Conservation (phyloP, 352 stramenopile genomes). For the Pythium brassicae region DNA sequence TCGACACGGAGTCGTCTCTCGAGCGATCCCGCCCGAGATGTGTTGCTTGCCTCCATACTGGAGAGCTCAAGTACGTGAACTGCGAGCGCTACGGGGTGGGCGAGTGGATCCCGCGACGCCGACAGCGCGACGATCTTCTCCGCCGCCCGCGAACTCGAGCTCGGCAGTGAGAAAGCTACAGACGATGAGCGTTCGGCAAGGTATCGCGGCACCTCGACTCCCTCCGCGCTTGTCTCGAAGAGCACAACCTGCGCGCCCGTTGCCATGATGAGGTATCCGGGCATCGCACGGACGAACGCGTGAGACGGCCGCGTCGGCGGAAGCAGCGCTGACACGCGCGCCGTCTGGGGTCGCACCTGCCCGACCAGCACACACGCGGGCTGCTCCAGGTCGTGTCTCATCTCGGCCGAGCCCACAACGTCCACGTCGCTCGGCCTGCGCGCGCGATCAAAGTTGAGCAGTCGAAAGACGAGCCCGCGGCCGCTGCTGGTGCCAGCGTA, state of each 20-base stretch:
- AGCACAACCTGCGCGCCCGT: conserved; percentile 17
- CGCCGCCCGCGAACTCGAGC: not conserved
- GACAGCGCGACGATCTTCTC: conserved; percentile 1
- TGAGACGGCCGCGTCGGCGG: not conserved
- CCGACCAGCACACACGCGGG: conserved; percentile 6
- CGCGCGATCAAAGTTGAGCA: conserved; percentile 19
- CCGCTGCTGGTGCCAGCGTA: conserved; percentile 27
- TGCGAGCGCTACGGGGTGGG: conserved; percentile 6
- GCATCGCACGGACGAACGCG: conserved; percentile 7
- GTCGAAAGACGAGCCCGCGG: conserved; percentile 22
- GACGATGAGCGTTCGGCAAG: conserved; percentile 13
- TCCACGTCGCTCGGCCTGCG: conserved; percentile 11
- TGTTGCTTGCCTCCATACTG: not conserved
- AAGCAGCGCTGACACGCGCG: not conserved
- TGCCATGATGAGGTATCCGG: conserved; percentile 22
- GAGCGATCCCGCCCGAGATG: not conserved
- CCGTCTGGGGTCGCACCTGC: conserved; percentile 1
- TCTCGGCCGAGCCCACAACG: not conserved
- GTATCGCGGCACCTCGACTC: conserved; percentile 9
- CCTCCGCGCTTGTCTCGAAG: conserved; percentile 15
- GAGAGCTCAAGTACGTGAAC: conserved; percentile 5
- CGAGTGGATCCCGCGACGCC: conserved; percentile 12
- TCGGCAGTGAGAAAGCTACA: not conserved
- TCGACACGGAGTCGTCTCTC: conserved; percentile 15
- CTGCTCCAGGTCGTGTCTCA: not conserved